Base-by-base conservation (phyloP, 345 rosid genomes). In the Rhizophora mangle region DNA sequence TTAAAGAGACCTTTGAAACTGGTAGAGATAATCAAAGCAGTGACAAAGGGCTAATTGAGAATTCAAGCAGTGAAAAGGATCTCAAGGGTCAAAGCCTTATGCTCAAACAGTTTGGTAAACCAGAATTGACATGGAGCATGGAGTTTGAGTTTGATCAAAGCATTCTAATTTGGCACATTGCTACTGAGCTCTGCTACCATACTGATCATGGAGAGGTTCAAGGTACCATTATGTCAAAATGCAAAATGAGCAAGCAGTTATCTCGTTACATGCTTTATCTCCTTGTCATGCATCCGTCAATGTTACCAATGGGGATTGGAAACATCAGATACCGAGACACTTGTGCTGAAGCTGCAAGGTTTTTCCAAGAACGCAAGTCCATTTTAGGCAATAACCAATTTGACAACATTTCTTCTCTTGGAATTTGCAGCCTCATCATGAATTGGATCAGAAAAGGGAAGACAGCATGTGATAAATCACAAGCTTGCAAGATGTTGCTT, bases 91-190 rank as follows among this genome's bases (percentile, higher is more conserved):
- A 3, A 1, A 53, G 24, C 11, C 24, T 53, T n/a, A 6, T 53
- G 26, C 51, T 59, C 8, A 0, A 21, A 31, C 18, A 31, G 5
- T 47, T 24, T 43, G 22, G 7, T 9, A 2, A 20, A 30, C 22
- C 51, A 0, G 8, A 19, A 1, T 22, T 67, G 0, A 22, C 5
- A 26, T 70, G 75, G 76, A 78, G 78, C 58, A 22, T 37, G 16
- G 49, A 63, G 8, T 52, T 21, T n/a, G 75, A 74, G 65, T 74
- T 78, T 3, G 70, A 70, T 30, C 70, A 70, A 6, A 69, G 77
- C 47, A 54, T 80, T 59, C 68, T 77, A 30, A 58, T 81, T 20
- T 74, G 81, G 79, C 84, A 81, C 74, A 71, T 77, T 27, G 77
- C 79, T 7, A 77, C 79, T 0, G 29, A 59, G 3, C 67, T 81